These are phyloP conservation scores for Incumbomyces delicatus DNA, from an alignment of 2,329 filamentous ascomycete species.

Conservation along the genomic window DNA sequence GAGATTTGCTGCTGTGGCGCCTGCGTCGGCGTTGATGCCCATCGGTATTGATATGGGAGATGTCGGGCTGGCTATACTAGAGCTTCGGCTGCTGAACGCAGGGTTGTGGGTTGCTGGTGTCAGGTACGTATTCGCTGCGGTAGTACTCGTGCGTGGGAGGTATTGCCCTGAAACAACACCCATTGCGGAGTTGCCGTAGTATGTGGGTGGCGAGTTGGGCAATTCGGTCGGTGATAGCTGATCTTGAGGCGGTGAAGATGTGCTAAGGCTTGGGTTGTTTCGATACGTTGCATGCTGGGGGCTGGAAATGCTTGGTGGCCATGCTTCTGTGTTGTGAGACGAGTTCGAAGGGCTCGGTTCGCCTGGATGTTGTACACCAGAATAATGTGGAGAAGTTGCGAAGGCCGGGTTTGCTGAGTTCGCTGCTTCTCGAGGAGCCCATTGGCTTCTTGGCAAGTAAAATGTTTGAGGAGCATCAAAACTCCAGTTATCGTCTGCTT, in stretches of 20 bases:
- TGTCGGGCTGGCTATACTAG: not conserved
- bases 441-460: not conserved
- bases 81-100: not conserved
- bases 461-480: too few relatives aligned
- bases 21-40: not conserved
- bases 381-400: not conserved
- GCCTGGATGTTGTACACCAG: not conserved
- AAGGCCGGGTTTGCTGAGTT: not conserved
- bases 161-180: conserved; percentile 3
- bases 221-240: conserved; percentile 11
- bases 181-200: conserved; percentile 3
- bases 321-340: conserved; percentile 1
- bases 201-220: conserved; percentile 13
- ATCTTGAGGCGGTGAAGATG: not conserved
- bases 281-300: not conserved
- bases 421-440: not conserved
- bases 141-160: not conserved
- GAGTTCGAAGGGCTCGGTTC: conserved; percentile 5
- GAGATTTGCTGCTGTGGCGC: not conserved
- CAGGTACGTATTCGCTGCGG: not conserved
- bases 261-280: not conserved
- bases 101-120: not conserved
- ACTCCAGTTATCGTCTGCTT: too few relatives aligned
- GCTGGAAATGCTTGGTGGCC: not conserved
- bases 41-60: not conserved